These are phyloP conservation scores for Cladophialophora chaetospira DNA, from an alignment of 2,329 filamentous ascomycete genomes.

Conservation along the genomic window DNA sequence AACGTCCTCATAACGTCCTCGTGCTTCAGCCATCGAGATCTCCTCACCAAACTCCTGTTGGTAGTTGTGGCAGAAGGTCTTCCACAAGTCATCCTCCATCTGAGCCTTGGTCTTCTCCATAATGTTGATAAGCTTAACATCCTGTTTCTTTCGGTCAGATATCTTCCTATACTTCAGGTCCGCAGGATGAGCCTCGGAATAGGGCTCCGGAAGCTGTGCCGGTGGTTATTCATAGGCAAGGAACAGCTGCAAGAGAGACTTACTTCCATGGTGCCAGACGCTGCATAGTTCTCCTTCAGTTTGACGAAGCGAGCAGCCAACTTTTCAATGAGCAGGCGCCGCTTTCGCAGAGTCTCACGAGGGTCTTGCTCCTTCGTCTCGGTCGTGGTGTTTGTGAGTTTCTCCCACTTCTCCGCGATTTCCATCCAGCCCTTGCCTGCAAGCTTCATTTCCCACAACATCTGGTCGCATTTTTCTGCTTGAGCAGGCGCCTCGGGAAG, in stretches of 20 bases:
- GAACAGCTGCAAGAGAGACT: not conserved
- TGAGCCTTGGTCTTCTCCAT: not conserved
- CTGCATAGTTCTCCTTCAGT: conserved; percentile 18
- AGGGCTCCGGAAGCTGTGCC: conserved; percentile 1
- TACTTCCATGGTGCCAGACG: conserved; percentile 13
- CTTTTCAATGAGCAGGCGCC: not conserved
- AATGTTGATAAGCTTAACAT: not conserved
- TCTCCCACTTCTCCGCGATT: conserved; percentile 8
- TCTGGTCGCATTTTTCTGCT: conserved; percentile 8
- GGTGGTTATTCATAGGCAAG: not conserved
- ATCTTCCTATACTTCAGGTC: conserved; percentile 3
- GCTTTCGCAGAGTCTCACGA: not conserved
- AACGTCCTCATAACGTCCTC: not conserved
- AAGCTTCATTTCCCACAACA: conserved; percentile 16
- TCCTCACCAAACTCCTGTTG: not conserved
- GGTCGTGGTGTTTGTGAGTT: not conserved
- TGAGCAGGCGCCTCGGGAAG: conserved; percentile 5
- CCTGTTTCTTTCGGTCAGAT: not conserved
- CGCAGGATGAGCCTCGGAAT: not conserved
- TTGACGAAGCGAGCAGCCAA: conserved; percentile 11
- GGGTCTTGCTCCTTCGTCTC: not conserved
- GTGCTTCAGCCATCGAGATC: not conserved
- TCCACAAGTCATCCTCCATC: not conserved
- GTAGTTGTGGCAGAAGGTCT: not conserved
- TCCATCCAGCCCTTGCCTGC: conserved; percentile 11